Evolutionary conservation across 1,139 yeast genomes (phyloP), one percentile per base, ranked within the genome.

Genomic region (Pichia sp.): DNA sequence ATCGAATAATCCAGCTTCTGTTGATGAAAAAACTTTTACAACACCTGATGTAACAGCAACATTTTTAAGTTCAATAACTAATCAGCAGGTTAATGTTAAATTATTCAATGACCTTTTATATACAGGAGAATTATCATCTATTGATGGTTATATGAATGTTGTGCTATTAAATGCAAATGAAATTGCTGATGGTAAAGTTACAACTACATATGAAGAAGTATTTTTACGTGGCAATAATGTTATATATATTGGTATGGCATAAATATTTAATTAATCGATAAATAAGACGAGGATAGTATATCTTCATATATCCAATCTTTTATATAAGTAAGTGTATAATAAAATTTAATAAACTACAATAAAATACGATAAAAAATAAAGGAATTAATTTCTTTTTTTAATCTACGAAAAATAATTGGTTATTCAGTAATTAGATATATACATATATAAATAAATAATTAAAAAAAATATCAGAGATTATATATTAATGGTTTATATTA

Each of bases 131-230:
- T 73, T 92, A 48, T 94, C 87, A 56, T 86, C 96, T 40, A 90
- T 92, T 46, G 99, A 92, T 61, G 97, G 98, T 16, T 94, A 82
- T 67, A 90, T 92, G 97, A 94, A 94, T 65, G 83, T 92, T 45
- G 95, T 92, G 5, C 72, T 92, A 56, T 89, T 84, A 48, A 75
- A 80, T 44, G 80, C 95, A 4, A 72, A 76, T 42, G 97, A 92
- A 62, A 68, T 69, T 40, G 76, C 78, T 27, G 75, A 76, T 43
- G 81, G 80, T 16, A 68, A 69, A 42, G 69, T 73, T 41, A 79
- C 80, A 48, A 76, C 74, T 45, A 72, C 71, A 37, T 86, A 82
- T 58, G 55, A 55, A 32, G 97, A 92, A 64, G 94, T 90, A 22
- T 94, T 92, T 64, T 79, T 92, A 52, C 81, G 98, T 67, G 98